These are phyloP conservation scores for Tuber microsphaerosporum DNA, from an alignment of 495 filamentous ascomycete genomes.

Conservation along the genomic window DNA sequence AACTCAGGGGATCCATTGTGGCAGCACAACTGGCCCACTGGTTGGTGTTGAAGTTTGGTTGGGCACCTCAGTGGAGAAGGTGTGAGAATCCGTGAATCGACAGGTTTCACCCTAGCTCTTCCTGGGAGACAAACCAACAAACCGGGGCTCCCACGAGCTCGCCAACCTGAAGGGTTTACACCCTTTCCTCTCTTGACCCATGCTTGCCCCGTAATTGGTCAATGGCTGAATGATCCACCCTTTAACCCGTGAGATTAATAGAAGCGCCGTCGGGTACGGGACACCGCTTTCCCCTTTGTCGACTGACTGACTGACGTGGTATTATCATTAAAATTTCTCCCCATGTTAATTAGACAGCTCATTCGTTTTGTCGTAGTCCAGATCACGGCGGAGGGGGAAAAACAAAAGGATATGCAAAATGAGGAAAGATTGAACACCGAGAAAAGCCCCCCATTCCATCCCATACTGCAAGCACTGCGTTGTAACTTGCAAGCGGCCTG, in stretches of 20 bases:
- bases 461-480: not conserved
- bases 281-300: not conserved
- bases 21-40: not conserved
- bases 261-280: not conserved
- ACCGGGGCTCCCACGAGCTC: not conserved
- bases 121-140: not conserved
- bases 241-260: not conserved
- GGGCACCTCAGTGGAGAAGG: not conserved
- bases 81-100: not conserved
- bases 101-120: not conserved
- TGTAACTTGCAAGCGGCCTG: not conserved
- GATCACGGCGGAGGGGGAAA: not conserved
- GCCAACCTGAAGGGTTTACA: not conserved
- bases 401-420: not conserved
- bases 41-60: not conserved
- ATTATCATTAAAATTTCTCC: not conserved
- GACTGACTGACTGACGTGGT: not conserved
- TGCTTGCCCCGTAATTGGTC: not conserved
- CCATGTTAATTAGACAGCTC: not conserved
- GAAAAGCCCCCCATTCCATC: not conserved
- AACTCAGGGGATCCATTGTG: not conserved
- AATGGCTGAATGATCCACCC: not conserved
- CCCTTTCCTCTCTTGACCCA: not conserved
- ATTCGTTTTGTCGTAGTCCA: not conserved
- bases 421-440: not conserved